These are phyloP conservation scores for Hyaloscypha bicolor DNA, from an alignment of 495 filamentous ascomycete species.

Conservation along the genomic window DNA sequence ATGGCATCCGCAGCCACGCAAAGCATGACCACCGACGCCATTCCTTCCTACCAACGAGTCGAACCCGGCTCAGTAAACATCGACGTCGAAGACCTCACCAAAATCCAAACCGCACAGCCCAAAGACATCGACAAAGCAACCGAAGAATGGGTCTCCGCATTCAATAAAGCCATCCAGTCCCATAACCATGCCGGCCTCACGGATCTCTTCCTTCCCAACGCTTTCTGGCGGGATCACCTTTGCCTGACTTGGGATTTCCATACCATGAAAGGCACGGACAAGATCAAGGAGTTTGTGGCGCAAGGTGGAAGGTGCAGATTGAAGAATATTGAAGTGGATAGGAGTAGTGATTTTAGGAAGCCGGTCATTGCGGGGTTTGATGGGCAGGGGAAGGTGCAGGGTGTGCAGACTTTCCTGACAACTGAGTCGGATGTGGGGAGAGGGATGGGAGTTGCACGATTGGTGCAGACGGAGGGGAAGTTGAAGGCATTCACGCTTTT, in stretches of 20 bases:
- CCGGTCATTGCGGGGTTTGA: constrained; percentile 12
- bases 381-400: constrained; percentile 20
- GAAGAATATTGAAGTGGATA: constrained; percentile 14
- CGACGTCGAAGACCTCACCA: constrained; percentile 17
- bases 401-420: constrained; percentile 21
- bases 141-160: constrained; percentile 19
- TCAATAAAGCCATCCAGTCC: constrained; percentile 21
- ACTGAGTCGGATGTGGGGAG: constrained; percentile 45
- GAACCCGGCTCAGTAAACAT: constrained; percentile 26
- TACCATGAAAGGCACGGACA: constrained; percentile 19
- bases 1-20: constrained; percentile 18
- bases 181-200: constrained; percentile 2
- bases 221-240: constrained; percentile 28
- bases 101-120: constrained; percentile 13
- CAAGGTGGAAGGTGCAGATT: constrained; percentile 13
- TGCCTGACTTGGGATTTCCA: constrained; percentile 23
- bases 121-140: constrained; percentile 17
- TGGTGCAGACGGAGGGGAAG: constrained; percentile 45
- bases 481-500: constrained; percentile 61
- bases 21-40: constrained; percentile 1
- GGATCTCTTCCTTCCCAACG: constrained; percentile 15
- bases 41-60: constrained; percentile 21
- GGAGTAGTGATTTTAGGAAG: constrained; percentile 17
- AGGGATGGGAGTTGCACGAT: constrained; percentile 53
- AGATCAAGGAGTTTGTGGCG: constrained; percentile 16